phyloP scores from a whole-genome alignment of 352 stramenopile genomes.

The Phytophthora constricta region DNA sequence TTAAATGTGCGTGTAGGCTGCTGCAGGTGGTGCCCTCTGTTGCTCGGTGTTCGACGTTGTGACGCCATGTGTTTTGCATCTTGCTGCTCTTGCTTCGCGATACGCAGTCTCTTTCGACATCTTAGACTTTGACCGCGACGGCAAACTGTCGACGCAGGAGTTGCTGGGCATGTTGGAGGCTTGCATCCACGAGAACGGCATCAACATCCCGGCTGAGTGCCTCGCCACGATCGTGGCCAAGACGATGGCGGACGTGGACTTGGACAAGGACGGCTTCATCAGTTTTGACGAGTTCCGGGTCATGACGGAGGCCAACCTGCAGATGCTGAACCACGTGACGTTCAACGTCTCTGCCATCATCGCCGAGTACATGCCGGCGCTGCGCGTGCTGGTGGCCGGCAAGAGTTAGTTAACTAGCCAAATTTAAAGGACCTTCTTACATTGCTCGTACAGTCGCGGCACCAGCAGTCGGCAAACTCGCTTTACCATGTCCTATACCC shows the following conservation, averaged over 20 bases:
- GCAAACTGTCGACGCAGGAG: conserved; percentile 75
- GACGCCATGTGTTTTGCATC: no score
- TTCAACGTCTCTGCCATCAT: conserved; percentile 84
- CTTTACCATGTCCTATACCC: no score
- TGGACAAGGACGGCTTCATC: conserved; percentile 74
- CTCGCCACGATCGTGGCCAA: conserved; percentile 73
- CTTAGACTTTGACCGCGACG: conserved; percentile 75
- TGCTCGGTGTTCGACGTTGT: not conserved
- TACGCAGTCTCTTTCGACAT: conserved; percentile 78
- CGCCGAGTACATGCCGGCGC: conserved; percentile 74
- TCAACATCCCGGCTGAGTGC: conserved; percentile 73
- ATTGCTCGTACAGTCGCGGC: not conserved
- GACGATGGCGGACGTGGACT: conserved; percentile 73
- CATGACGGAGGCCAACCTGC: conserved; percentile 64
- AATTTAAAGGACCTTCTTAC: not conserved
- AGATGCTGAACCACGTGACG: conserved; percentile 85
- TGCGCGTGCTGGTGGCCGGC: conserved; percentile 53
- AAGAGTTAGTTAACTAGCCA: conserved; percentile 6
- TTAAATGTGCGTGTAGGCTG: conserved; percentile 56
- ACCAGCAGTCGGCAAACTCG: not conserved
- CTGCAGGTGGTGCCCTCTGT: not conserved
- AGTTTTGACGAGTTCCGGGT: conserved; percentile 77
- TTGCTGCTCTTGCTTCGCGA: conserved; percentile 5
- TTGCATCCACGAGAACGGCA: conserved; percentile 77
- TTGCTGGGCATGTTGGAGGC: conserved; percentile 75